These are phyloP conservation scores for Coemansia sp. DNA, from an alignment of 192 early-diverging fungal genomes.

Conservation along the genomic window DNA sequence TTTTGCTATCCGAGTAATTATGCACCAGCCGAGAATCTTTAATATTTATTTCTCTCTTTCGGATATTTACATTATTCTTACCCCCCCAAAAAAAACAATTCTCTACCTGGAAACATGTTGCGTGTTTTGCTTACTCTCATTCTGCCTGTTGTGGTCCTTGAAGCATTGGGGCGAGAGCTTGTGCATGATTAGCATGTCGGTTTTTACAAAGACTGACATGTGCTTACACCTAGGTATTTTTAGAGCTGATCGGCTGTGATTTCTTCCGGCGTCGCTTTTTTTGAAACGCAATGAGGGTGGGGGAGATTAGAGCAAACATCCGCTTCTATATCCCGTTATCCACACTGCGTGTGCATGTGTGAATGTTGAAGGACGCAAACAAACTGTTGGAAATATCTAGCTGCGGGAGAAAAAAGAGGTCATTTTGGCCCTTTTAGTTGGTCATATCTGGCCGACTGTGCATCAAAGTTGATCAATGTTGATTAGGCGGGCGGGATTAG, in stretches of 20 bases:
- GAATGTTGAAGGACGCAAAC: no score
- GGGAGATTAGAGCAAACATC: neutral
- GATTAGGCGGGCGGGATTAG: neutral
- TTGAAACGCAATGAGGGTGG: neutral
- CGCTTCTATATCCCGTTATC: neutral
- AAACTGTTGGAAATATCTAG: no score
- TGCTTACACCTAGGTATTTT: neutral
- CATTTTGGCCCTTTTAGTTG: neutral
- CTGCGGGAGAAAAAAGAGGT: neutral
- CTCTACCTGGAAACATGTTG: neutral
- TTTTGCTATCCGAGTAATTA: constrained; percentile 73
- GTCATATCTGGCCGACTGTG: neutral
- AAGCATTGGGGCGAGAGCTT: neutral
- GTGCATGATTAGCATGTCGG: neutral
- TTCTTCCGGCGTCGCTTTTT: neutral
- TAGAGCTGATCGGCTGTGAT: constrained; percentile 6
- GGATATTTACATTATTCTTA: neutral
- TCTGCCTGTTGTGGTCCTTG: neutral
- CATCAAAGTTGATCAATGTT: neutral
- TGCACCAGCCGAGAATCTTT: neutral
- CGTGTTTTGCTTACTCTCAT: neutral
- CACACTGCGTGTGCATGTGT: constrained; percentile 3
- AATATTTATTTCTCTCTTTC: neutral
- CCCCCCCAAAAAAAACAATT: neutral
- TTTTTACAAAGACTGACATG: neutral